Conservation (phyloP, 805 yeast species). For the Diddensiella santjacobensis region DNA sequence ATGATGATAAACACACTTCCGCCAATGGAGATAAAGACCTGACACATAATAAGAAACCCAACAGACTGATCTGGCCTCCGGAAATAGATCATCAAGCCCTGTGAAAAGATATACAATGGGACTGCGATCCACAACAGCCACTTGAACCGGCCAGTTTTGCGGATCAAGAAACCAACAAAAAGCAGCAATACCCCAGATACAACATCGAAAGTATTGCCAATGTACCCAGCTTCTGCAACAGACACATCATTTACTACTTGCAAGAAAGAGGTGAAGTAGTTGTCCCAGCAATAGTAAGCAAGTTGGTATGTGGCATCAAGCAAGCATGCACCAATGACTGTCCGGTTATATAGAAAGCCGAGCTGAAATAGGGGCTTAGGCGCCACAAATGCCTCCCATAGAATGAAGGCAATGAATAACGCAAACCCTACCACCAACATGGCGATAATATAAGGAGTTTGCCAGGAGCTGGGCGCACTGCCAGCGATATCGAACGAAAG, state of each 20-base stretch:
- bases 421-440: constrained; percentile 47
- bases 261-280: constrained; percentile 55
- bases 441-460: constrained; percentile 34
- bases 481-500: constrained; percentile 39
- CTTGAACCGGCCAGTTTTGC: constrained; percentile 47
- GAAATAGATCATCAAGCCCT: constrained; percentile 52
- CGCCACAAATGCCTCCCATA: constrained; percentile 56
- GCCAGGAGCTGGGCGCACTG: constrained; percentile 30
- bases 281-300: constrained; percentile 54
- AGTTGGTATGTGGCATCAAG: constrained; percentile 48
- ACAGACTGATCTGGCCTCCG: constrained; percentile 45
- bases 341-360: constrained; percentile 53
- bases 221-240: constrained; percentile 49
- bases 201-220: constrained; percentile 16
- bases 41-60: constrained; percentile 56
- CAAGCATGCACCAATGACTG: constrained; percentile 46
- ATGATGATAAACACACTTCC: constrained; percentile 60
- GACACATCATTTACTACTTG: constrained; percentile 55
- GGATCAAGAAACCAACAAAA: constrained; percentile 48
- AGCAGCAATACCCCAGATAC: constrained; percentile 45
- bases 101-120: constrained; percentile 49
- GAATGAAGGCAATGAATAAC: constrained; percentile 42
- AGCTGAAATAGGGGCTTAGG: constrained; percentile 54
- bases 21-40: constrained; percentile 58
- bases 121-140: constrained; percentile 47